Conservation (phyloP, 108 stramenopile species). For the Asterionellopsis glacialis region DNA sequence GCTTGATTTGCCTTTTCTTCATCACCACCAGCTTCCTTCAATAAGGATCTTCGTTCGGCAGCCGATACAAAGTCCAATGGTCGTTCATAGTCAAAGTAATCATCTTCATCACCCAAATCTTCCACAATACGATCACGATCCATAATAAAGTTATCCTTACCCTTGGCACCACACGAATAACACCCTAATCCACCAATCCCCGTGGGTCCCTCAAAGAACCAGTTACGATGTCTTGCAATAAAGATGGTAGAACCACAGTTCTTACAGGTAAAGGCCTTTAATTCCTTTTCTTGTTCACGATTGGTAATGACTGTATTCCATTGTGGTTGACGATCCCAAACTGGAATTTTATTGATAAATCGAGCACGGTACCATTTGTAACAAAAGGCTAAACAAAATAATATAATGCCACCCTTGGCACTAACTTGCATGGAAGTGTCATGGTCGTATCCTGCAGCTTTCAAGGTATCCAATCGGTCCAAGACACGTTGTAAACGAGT, state of each 20-base stretch:
- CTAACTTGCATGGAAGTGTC: neutral
- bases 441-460: constrained; percentile 10
- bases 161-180: constrained; percentile 77
- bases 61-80: constrained; percentile 79
- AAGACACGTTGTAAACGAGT: neutral
- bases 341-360: constrained; percentile 79
- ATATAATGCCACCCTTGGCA: constrained; percentile 7
- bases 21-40: constrained; percentile 71
- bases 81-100: constrained; percentile 80
- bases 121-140: constrained; percentile 72
- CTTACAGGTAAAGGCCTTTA: constrained; percentile 79
- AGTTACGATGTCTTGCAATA: constrained; percentile 78
- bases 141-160: constrained; percentile 76
- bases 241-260: constrained; percentile 78
- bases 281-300: constrained; percentile 81
- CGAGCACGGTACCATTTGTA: constrained; percentile 84
- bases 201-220: constrained; percentile 74
- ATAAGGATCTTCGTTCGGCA: constrained; percentile 60
- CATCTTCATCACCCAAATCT: constrained; percentile 57
- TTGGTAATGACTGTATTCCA: constrained; percentile 86
- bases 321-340: constrained; percentile 87
- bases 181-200: constrained; percentile 69
- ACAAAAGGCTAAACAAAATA: constrained; percentile 53
- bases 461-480: constrained; percentile 17
- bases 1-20: constrained; percentile 74